A percentile compares a stretch with the other conserved stretches of the same genome.
phyloP scores from a whole-genome alignment of 106 monocot species.

The Ottelia alismoides region DNA sequence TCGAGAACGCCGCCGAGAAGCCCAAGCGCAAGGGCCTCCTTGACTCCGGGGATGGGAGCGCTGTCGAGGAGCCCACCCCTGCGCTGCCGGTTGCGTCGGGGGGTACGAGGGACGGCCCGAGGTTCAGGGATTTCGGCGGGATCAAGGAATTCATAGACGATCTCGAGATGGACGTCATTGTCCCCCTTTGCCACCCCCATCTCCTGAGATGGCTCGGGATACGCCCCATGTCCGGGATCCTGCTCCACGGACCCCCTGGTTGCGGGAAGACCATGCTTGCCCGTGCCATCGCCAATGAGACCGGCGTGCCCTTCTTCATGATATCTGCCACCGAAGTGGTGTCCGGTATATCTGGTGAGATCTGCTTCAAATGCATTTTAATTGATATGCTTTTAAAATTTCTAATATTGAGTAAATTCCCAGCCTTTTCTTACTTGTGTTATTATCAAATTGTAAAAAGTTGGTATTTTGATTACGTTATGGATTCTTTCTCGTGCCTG shows the following conservation, averaged over 20 bases:
- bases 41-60: not conserved
- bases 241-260: slow-evolving; percentile 84
- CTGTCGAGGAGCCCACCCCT: not conserved
- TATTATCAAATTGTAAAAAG: too few relatives aligned
- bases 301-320: slow-evolving; percentile 76
- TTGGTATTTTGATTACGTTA: too few relatives aligned
- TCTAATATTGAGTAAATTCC: too few relatives aligned
- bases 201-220: slow-evolving; percentile 54
- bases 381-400: too few relatives aligned
- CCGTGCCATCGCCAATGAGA: slow-evolving; percentile 91
- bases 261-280: slow-evolving; percentile 95
- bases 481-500: too few relatives aligned
- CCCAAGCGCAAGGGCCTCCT: slow-evolving; percentile 2
- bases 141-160: slow-evolving; percentile 57
- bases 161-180: slow-evolving; percentile 71
- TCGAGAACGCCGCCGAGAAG: slow-evolving; percentile 30
- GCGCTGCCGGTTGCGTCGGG: not conserved
- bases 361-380: too few relatives aligned
- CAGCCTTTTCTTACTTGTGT: too few relatives aligned
- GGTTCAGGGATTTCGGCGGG: slow-evolving; percentile 78
- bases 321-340: slow-evolving; percentile 79
- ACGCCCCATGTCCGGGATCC: slow-evolving; percentile 52
- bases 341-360: slow-evolving; percentile 81
- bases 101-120: slow-evolving; percentile 21
- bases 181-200: slow-evolving; percentile 69